A percentile compares a stretch with the other conserved stretches of the same genome.
Conservation (phyloP, 2,329 filamentous ascomycete genomes). For the Rhinocladiella similis region DNA sequence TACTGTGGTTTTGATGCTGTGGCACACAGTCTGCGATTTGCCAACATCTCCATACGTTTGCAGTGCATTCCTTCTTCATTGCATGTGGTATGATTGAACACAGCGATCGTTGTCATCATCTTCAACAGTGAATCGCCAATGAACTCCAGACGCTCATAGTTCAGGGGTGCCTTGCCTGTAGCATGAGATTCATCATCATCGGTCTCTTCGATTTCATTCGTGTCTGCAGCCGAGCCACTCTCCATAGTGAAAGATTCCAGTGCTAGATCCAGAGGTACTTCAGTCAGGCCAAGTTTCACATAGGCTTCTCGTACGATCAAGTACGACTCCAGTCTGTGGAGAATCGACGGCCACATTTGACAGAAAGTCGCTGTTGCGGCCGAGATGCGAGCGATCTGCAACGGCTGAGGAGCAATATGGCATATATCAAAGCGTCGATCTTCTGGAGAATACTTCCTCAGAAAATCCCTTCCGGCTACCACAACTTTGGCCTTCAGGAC, state of each 20-base stretch:
- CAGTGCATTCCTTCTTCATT: constrained; percentile 87
- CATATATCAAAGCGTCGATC: constrained; percentile 52
- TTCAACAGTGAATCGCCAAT: constrained; percentile 93
- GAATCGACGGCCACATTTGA: constrained; percentile 77
- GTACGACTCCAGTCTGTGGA: constrained; percentile 78
- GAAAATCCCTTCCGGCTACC: constrained; percentile 75
- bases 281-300: constrained; percentile 60
- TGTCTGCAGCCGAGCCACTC: constrained; percentile 72
- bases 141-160: constrained; percentile 93
- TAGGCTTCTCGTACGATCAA: constrained; percentile 79
- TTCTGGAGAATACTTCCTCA: constrained; percentile 65
- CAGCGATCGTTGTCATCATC: constrained; percentile 87
- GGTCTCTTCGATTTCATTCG: constrained; percentile 68
- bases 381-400: constrained; percentile 76
- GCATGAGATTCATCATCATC: neutral
- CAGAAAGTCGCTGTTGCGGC: constrained; percentile 69
- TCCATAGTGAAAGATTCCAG: constrained; percentile 93
- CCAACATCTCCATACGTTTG: constrained; percentile 84
- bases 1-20: constrained; percentile 67
- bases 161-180: constrained; percentile 80
- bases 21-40: constrained; percentile 86
- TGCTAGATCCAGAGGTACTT: constrained; percentile 65
- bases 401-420: constrained; percentile 73
- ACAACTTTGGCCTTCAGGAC: constrained; percentile 76
- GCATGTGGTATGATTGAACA: constrained; percentile 74